Percentiles rank a stretch among this genome's conserved stretches.
Evolutionary conservation across 495 filamentous ascomycete genomes (phyloP).

Genomic region (Hypoxylon subgilvum): DNA sequence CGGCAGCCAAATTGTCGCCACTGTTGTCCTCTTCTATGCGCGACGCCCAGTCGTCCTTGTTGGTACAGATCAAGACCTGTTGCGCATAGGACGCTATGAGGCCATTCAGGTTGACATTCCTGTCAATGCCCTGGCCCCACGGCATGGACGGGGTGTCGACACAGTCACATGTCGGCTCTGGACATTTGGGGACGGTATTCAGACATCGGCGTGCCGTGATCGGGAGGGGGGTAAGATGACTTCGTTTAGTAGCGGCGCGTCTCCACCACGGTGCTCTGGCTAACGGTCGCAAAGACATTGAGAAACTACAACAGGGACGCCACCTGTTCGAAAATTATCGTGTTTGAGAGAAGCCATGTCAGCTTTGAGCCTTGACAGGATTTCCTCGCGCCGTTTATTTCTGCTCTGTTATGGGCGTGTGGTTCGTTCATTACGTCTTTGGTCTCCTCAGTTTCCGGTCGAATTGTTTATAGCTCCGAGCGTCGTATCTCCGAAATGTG

Average conservation of each 20-base stretch:
- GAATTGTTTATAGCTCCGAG: slow-evolving; percentile 22
- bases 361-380: slow-evolving; percentile 1
- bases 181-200: slow-evolving; percentile 67
- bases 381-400: slow-evolving; percentile 3
- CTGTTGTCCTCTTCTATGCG: slow-evolving; percentile 64
- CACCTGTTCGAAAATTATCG: slow-evolving; percentile 10
- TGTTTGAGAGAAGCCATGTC: slow-evolving; percentile 18
- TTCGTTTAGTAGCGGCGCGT: slow-evolving; percentile 13
- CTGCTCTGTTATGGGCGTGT: slow-evolving; percentile 13
- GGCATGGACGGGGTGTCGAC: slow-evolving; percentile 69
- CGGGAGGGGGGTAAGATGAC: not conserved
- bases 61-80: slow-evolving; percentile 83
- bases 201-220: slow-evolving; percentile 38
- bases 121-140: slow-evolving; percentile 75
- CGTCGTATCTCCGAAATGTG: slow-evolving; percentile 22
- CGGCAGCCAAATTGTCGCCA: slow-evolving; percentile 69
- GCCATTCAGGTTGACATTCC: slow-evolving; percentile 67
- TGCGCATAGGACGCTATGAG: slow-evolving; percentile 80
- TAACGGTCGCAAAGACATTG: slow-evolving; percentile 37
- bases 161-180: slow-evolving; percentile 74
- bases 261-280: slow-evolving; percentile 22
- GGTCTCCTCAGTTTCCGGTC: not conserved
- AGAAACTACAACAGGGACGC: slow-evolving; percentile 8
- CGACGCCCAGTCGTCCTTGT: slow-evolving; percentile 78
- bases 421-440: slow-evolving; percentile 7